phyloP scores from a whole-genome alignment of 1,139 yeast genomes.

The Komagataea norvegica region DNA sequence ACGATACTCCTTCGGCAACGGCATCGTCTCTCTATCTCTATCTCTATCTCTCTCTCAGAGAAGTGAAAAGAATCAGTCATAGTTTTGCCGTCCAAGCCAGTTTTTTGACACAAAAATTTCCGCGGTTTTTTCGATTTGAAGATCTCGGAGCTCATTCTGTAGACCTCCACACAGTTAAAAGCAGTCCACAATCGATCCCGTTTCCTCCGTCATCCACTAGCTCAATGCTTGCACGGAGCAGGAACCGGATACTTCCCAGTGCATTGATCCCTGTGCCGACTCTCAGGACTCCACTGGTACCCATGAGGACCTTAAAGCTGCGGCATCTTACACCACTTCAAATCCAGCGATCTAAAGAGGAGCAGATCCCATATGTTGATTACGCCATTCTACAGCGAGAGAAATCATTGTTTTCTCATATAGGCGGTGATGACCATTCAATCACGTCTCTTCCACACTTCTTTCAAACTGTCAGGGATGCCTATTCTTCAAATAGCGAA shows the following conservation, averaged over 20 bases:
- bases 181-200: no score
- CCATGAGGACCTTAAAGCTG: neutral
- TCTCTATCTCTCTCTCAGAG: neutral
- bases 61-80: no score
- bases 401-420: neutral
- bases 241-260: no score
- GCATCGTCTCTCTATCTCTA: constrained; percentile 14
- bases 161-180: no score
- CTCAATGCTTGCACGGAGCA: no score
- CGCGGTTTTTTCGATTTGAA: no score
- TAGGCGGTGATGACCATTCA: no score
- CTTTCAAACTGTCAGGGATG: constrained; percentile 5
- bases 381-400: constrained; percentile 5
- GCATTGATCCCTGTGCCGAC: neutral
- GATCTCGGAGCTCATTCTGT: no score
- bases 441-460: neutral
- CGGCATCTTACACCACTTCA: constrained; percentile 3
- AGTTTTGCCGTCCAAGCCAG: no score
- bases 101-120: constrained; percentile 3
- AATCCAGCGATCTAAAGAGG: constrained; percentile 2
- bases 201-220: no score
- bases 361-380: constrained; percentile 7
- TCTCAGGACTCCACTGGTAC: neutral
- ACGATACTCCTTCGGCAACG: constrained; percentile 34
- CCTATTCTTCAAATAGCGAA: constrained; percentile 3